These are phyloP conservation scores for Dendrobium huoshanense DNA, from an alignment of 106 monocot species.

Conservation along the genomic window DNA sequence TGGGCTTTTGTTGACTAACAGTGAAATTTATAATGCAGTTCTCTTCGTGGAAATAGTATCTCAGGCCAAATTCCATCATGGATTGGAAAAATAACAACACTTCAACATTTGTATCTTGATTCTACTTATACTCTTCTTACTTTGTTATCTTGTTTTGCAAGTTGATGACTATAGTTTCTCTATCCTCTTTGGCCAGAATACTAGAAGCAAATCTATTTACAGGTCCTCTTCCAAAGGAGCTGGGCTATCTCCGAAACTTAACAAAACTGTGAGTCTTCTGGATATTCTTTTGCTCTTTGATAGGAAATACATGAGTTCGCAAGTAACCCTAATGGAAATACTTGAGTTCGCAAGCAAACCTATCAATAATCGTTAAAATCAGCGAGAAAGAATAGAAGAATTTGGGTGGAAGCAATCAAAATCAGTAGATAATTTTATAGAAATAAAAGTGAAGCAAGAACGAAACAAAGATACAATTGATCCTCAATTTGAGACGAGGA, in stretches of 20 bases:
- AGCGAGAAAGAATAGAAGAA: too few relatives aligned
- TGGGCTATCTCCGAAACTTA: slow-evolving; percentile 2
- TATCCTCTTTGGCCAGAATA: not conserved
- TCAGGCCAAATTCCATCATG: slow-evolving; percentile 9
- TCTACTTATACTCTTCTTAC: not conserved
- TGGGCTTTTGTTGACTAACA: not conserved
- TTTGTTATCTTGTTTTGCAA: not conserved
- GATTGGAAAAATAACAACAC: slow-evolving; percentile 9
- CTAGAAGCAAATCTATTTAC: slow-evolving; percentile 4
- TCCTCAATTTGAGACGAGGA: too few relatives aligned
- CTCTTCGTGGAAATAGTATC: slow-evolving; percentile 4
- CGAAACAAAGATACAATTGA: too few relatives aligned
- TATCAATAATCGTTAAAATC: too few relatives aligned
- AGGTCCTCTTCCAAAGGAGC: slow-evolving; percentile 5
- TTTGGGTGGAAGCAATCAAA: too few relatives aligned
- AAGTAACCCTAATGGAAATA: too few relatives aligned
- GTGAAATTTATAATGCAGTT: slow-evolving; percentile 1
- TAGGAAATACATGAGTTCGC: too few relatives aligned
- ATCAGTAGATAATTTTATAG: too few relatives aligned
- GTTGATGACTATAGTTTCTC: not conserved
- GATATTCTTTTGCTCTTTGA: not conserved
- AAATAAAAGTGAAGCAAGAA: too few relatives aligned
- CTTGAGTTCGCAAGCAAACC: too few relatives aligned
- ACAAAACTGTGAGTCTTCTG: not conserved
- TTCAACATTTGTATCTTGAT: slow-evolving; percentile 2